Base-by-base conservation (phyloP, 129 eudicot species). In the Rutidosis leptorrhynchoides region DNA sequence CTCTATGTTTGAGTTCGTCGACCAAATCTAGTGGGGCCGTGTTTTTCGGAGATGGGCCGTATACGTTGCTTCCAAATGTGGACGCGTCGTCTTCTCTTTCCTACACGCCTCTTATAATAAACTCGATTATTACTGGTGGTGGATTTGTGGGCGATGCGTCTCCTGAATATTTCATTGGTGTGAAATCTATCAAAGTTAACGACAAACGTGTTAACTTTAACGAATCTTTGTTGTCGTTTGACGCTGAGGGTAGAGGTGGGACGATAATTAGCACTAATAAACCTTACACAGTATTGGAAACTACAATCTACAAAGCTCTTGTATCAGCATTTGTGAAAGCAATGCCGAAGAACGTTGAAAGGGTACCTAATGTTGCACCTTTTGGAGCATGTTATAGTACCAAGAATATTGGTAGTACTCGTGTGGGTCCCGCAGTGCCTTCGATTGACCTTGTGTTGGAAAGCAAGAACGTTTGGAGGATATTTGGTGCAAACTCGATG, bases 201-300 rank as follows among this genome's bases (percentile, higher is more conserved):
- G 64, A 29, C 16, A 42, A 78, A 40, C 10, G 25, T 48, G 84
- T 79, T 3, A 21, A 22, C 45, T 19, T 79, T 7, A 79, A 79
- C 45, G 46, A 67, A 25, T 20, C 82, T 16, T 65, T 79, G 56
- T 35, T 83, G 57, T 68, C 80, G 1, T 72, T 79, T 2, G 54
- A 83, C 46, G 45, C 46, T 1, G 59, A 76, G 48, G 88, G 84
- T 19, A 1, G 61, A 4, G 82, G 80, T 27, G 88, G 88, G 52
- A 79, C 88, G 1, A 77, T 62, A 8, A 67, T 83, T 15, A 79
- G 88, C 65, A 76, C 80, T 0, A 57, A 67, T 4, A 24, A 65
- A 28, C 88, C 84, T 1, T 79, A 79, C 74, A 76, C 88, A 0
- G 69, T 79, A 7, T 25, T 83, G 46, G 79, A 83, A 26, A 76